These are phyloP conservation scores for Magnaporthales sp. DNA, from an alignment of 2,329 filamentous ascomycete genomes.

Conservation along the genomic window DNA sequence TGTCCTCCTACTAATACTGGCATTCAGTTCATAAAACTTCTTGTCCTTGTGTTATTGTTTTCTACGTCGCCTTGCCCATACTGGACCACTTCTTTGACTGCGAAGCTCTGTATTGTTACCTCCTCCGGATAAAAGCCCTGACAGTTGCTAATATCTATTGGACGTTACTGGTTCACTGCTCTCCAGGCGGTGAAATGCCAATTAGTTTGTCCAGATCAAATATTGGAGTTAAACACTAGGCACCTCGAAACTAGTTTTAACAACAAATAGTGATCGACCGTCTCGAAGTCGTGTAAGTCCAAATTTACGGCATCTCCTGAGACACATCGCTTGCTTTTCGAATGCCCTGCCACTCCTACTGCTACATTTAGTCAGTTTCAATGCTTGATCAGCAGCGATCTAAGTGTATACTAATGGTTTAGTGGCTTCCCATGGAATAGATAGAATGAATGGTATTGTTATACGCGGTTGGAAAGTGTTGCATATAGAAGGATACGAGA, in stretches of 20 bases:
- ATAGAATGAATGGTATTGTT: background rate
- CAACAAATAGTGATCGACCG: background rate
- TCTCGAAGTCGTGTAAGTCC: background rate
- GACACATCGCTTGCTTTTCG: background rate
- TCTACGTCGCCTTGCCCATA: too few species aligned
- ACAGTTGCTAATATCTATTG: too few species aligned
- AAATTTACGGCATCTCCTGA: background rate
- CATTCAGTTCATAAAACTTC: background rate
- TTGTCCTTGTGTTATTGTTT: background rate
- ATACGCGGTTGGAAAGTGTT: background rate
- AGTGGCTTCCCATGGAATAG: too few species aligned
- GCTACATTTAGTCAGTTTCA: background rate
- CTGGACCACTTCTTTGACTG: background rate
- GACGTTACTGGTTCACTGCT: background rate
- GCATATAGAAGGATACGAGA: background rate
- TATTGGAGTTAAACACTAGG: background rate
- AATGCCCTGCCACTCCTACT: background rate
- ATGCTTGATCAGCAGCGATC: background rate
- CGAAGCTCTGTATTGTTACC: background rate
- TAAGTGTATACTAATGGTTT: background rate
- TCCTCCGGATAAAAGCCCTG: too few species aligned
- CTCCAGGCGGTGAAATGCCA: background rate
- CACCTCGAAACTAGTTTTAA: background rate
- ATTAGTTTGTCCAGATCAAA: background rate
- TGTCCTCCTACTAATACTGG: background rate